Evolutionary conservation across 2,329 filamentous ascomycete genomes (phyloP), one percentile per base, ranked within the genome.

Genomic region (Talaromyces atroroseus): DNA sequence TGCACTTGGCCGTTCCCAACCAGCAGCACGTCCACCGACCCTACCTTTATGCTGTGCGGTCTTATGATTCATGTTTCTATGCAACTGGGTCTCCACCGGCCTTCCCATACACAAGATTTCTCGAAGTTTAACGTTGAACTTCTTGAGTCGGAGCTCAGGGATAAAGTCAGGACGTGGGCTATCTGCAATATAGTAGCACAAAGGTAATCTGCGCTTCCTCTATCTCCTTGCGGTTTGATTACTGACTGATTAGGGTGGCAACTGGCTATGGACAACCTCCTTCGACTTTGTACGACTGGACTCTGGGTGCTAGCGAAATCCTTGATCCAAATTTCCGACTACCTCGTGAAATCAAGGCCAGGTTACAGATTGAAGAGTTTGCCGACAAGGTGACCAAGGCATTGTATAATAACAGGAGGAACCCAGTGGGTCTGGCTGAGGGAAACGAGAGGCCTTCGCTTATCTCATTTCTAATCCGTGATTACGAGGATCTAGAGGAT

Each of bases 201-300:
- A 63, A 82, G 82, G 81, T 82, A 74, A 61, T 74, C 64, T 51
- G 29, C 42, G 5, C 34, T 21, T 42, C 2, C 8, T 44, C 12
- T 36, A 51, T 21, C 14, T 26, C 7, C 8, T 4, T 42, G 38
- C 6, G 16, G 4, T 21, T 34, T 45, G 21, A 21, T 36, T 40
- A 18, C 20, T 58, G 23, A 57, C 29, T 54, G 7, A 5, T 57
- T 12, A 83, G 81, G 52, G 82, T 87, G 57, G 82, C 82, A 16
- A 87, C 83, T n/a, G 82, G 83, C n/a, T 83, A 86, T 65, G 85
- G 85, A 11, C 83, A 86, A 65, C 85, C 85, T 18, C 81, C 85
- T 16, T 80, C 81, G 59, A 86, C 80, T 36, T 74, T 78, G 52
- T 86, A 80, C 68, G 84, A 81, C 65, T 85, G 76, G 74, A 86